phyloP scores from a whole-genome alignment of 805 yeast genomes.

The Barnettozyma salicaria region DNA sequence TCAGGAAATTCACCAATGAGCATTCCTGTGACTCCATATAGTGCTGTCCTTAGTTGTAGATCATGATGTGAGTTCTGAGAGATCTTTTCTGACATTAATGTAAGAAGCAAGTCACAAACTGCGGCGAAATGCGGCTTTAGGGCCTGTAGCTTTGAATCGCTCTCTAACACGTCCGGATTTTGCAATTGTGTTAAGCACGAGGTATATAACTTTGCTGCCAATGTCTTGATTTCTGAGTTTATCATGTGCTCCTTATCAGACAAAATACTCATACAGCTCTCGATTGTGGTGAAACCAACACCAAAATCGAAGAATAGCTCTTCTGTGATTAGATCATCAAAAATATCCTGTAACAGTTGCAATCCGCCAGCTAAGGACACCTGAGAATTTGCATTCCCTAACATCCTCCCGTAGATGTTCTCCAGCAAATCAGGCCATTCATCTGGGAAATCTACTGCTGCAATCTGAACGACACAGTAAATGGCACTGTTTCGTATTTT shows the following conservation, averaged over 20 bases:
- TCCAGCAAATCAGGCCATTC: slow-evolving; percentile 80
- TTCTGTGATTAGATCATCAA: slow-evolving; percentile 81
- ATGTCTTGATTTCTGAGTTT: slow-evolving; percentile 35
- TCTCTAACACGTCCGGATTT: slow-evolving; percentile 41
- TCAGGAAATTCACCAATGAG: slow-evolving; percentile 22
- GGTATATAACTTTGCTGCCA: slow-evolving; percentile 46
- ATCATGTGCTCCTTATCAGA: slow-evolving; percentile 17
- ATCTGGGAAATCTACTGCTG: slow-evolving; percentile 89
- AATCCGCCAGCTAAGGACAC: slow-evolving; percentile 19
- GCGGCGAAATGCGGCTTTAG: slow-evolving; percentile 20
- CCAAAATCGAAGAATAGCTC: slow-evolving; percentile 80
- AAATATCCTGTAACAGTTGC: slow-evolving; percentile 62
- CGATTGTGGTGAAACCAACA: slow-evolving; percentile 49
- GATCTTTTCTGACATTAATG: slow-evolving; percentile 11
- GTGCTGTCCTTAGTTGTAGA: slow-evolving; percentile 14
- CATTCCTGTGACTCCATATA: slow-evolving; percentile 16
- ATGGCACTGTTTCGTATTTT: slow-evolving; percentile 64
- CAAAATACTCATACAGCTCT: slow-evolving; percentile 42
- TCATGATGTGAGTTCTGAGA: slow-evolving; percentile 9
- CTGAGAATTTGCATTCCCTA: slow-evolving; percentile 12
- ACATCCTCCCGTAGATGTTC: slow-evolving; percentile 39
- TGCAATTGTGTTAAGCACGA: slow-evolving; percentile 48
- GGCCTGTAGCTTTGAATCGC: slow-evolving; percentile 29
- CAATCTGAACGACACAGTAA: slow-evolving; percentile 75
- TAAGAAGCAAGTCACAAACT: slow-evolving; percentile 11